Evolutionary conservation across 352 stramenopile species (phyloP).

Genomic region (Phytophthora vignae): DNA sequence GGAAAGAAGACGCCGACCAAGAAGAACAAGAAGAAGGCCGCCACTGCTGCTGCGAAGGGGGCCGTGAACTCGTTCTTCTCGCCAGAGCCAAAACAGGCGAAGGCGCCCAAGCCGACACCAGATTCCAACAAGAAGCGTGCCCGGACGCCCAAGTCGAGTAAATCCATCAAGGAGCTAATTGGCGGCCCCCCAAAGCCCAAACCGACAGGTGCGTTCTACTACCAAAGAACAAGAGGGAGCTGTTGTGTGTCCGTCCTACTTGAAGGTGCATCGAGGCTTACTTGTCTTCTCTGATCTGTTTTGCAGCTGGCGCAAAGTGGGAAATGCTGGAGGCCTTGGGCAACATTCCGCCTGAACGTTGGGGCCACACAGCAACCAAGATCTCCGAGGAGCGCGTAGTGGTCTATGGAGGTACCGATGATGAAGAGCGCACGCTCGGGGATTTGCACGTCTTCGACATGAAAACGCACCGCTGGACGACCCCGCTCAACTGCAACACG

Average conservation of each 20-base stretch:
- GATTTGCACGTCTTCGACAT: slow-evolving; percentile 91
- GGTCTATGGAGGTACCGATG: slow-evolving; percentile 92
- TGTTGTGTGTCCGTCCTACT: neutral
- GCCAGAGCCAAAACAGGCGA: slow-evolving; percentile 44
- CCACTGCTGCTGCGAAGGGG: slow-evolving; percentile 8
- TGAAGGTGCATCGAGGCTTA: neutral
- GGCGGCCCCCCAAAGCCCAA: slow-evolving; percentile 20
- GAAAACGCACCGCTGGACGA: slow-evolving; percentile 72
- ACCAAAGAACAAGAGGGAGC: neutral
- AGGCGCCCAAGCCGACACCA: slow-evolving; percentile 37
- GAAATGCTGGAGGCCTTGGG: slow-evolving; percentile 50
- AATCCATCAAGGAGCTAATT: slow-evolving; percentile 33
- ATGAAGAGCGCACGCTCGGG: slow-evolving; percentile 83
- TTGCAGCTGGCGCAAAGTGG: slow-evolving; percentile 42
- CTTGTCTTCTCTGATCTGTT: neutral
- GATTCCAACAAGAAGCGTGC: slow-evolving; percentile 57
- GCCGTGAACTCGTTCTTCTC: slow-evolving; percentile 51
- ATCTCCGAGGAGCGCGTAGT: slow-evolving; percentile 90
- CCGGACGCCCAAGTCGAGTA: slow-evolving; percentile 37
- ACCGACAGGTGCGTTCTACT: slow-evolving; percentile 30
- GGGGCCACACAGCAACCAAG: slow-evolving; percentile 91
- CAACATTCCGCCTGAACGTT: slow-evolving; percentile 62
- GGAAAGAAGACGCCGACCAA: slow-evolving; percentile 36
- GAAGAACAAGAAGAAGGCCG: slow-evolving; percentile 46
- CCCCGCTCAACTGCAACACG: slow-evolving; percentile 91